Evolutionary conservation across 1,139 yeast species (phyloP), one percentile per base, ranked within the genome.

Genomic region (Kurtzmaniella natalensis): DNA sequence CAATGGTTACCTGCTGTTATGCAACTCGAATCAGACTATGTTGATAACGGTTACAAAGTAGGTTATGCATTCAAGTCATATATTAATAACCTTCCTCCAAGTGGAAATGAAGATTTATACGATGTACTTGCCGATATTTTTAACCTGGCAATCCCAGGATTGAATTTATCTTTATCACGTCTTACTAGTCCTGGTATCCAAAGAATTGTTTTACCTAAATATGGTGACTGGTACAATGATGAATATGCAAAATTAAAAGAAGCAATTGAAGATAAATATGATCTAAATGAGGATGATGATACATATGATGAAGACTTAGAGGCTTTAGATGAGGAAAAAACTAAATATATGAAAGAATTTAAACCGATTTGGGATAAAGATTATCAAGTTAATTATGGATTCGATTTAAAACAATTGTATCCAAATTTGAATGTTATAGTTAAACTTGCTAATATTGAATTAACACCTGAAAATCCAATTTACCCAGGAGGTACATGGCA

Each of bases 401-500:
- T 58, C 24, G 51, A 53, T 30, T 37, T 59, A n/a, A 33, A 32
- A 5, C 21, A 32, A 18, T 28, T 30, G 9, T 55, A 51, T 32
- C 39, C 45, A 2, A 35, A 47, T 15, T 43, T 64, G 32, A 64
- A 64, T 39, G 68, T 66, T 3, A 61, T 66, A 33, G 64, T 58
- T 11, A 66, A 66, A 42, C 35, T 66, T 38, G 69, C 72, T 14
- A 59, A 62, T 39, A 68, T 68, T 37, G 64, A 61, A 32, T 50
- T 66, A 32, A 64, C 70, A 2, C 72, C 73, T 0, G 67, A 64
- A 29, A 55, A 55, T 14, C 68, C 72, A 7, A 36, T 30, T 3
- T 68, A 67, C 35, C 33, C 44, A 2, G 73, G 73, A 5, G 72
- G 73, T 0, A 40, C 65, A 3, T 67, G 73, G 73, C 73, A 68